Conservation (phyloP, 179 eudicot genomes). For the Monotropa hypopitys region DNA sequence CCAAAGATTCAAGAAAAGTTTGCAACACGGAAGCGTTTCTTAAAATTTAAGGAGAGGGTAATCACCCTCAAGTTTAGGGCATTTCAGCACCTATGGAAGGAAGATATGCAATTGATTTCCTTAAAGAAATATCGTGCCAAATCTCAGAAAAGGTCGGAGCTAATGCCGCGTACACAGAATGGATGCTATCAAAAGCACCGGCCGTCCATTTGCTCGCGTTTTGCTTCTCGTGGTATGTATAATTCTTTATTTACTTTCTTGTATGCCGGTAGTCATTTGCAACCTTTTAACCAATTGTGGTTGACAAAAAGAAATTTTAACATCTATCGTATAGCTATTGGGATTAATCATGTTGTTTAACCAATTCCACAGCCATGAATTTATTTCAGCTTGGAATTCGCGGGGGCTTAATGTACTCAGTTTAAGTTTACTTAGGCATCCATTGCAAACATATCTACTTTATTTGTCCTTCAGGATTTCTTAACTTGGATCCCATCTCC, state of each 20-base stretch:
- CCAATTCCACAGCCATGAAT: not conserved
- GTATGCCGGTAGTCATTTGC: not conserved
- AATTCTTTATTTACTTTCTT: not conserved
- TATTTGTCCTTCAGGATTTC: not conserved
- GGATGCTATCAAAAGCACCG: slow-evolving; percentile 47
- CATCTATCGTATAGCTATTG: not conserved
- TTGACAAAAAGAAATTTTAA: not conserved
- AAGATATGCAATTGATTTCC: slow-evolving; percentile 55
- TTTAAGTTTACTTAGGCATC: not conserved
- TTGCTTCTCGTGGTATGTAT: slow-evolving; percentile 49
- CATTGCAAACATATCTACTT: not conserved
- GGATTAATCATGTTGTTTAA: not conserved
- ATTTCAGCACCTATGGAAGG: slow-evolving; percentile 71
- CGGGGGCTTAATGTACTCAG: not conserved
- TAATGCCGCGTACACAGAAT: slow-evolving; percentile 25
- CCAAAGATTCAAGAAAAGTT: slow-evolving; percentile 32
- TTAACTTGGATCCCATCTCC: not conserved
- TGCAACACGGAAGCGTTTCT: slow-evolving; percentile 36
- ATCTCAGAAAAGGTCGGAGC: slow-evolving; percentile 55
- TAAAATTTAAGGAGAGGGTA: slow-evolving; percentile 51
- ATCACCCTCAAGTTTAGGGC: slow-evolving; percentile 54
- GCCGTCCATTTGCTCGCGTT: slow-evolving; percentile 43
- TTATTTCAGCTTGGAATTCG: not conserved
- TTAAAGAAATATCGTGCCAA: slow-evolving; percentile 42
- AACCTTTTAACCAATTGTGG: not conserved